phyloP scores from a whole-genome alignment of 2,329 filamentous ascomycete genomes.

The Coniella lustricola region DNA sequence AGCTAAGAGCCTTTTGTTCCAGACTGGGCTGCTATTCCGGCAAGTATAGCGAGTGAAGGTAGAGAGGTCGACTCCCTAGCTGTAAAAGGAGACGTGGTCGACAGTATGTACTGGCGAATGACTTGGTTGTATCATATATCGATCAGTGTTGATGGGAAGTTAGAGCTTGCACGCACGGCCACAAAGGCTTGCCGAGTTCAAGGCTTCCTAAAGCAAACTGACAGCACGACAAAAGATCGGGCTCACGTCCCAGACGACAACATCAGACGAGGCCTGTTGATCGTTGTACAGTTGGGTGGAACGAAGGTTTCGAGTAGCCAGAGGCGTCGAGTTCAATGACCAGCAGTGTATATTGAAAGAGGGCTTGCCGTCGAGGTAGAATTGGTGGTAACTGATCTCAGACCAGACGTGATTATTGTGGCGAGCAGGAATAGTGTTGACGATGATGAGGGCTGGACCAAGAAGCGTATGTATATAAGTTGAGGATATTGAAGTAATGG shows the following conservation, averaged over 20 bases:
- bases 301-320: neutral
- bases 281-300: neutral
- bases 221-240: neutral
- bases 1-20: no score
- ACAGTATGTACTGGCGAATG: neutral
- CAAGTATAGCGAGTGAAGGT: no score
- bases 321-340: neutral
- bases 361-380: slow-evolving; percentile 1
- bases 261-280: slow-evolving; percentile 3
- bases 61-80: neutral
- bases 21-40: neutral
- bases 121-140: neutral
- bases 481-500: slow-evolving; percentile 28
- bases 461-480: slow-evolving; percentile 14
- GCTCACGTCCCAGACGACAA: neutral
- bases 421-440: neutral
- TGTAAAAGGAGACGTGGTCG: neutral
- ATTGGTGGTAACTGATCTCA: slow-evolving; percentile 6
- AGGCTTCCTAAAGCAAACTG: neutral
- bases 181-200: slow-evolving; percentile 1
- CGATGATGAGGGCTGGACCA: slow-evolving; percentile 5
- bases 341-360: neutral
- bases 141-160: neutral
- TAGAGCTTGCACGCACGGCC: neutral
- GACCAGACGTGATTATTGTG: slow-evolving; percentile 5